Conservation (phyloP, 352 stramenopile genomes). For the Blastocystis sp. region DNA sequence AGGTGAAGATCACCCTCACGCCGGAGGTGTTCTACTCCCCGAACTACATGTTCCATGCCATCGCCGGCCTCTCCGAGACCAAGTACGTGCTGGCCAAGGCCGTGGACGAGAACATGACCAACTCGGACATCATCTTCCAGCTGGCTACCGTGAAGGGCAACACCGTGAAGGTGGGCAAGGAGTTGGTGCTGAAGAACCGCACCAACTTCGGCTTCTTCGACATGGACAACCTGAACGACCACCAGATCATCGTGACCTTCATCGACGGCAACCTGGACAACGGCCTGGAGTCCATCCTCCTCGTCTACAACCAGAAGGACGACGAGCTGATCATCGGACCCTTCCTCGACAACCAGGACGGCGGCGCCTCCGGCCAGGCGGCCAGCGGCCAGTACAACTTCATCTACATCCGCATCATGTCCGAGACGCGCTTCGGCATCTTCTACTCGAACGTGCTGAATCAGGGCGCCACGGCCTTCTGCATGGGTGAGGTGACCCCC, state of each 20-base stretch:
- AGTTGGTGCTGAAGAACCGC: slow-evolving; percentile 51
- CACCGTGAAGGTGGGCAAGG: slow-evolving; percentile 22
- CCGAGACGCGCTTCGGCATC: slow-evolving; percentile 50
- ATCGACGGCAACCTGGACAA: slow-evolving; percentile 67
- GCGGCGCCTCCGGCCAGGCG: slow-evolving; percentile 41
- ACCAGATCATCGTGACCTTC: slow-evolving; percentile 64
- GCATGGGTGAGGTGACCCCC: slow-evolving; percentile 63
- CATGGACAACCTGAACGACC: slow-evolving; percentile 70
- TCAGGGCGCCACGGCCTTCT: slow-evolving; percentile 38
- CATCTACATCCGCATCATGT: slow-evolving; percentile 63
- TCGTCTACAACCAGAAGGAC: slow-evolving; percentile 42
- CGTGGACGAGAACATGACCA: neutral
- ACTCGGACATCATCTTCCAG: slow-evolving; percentile 66
- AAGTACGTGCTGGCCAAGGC: slow-evolving; percentile 68
- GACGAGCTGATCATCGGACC: slow-evolving; percentile 65
- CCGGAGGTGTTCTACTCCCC: slow-evolving; percentile 28
- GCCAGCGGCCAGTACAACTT: slow-evolving; percentile 62
- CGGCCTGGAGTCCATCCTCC: slow-evolving; percentile 56
- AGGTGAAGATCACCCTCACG: slow-evolving; percentile 22
- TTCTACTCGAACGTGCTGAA: slow-evolving; percentile 64
- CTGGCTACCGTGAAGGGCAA: slow-evolving; percentile 13
- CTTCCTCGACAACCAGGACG: slow-evolving; percentile 69
- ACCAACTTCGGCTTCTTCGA: slow-evolving; percentile 67
- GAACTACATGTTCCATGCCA: slow-evolving; percentile 67
- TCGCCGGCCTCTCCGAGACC: slow-evolving; percentile 46